Evolutionary conservation across 768 basidiomycete genomes (phyloP).

Genomic region (Amylocystis lapponica): DNA sequence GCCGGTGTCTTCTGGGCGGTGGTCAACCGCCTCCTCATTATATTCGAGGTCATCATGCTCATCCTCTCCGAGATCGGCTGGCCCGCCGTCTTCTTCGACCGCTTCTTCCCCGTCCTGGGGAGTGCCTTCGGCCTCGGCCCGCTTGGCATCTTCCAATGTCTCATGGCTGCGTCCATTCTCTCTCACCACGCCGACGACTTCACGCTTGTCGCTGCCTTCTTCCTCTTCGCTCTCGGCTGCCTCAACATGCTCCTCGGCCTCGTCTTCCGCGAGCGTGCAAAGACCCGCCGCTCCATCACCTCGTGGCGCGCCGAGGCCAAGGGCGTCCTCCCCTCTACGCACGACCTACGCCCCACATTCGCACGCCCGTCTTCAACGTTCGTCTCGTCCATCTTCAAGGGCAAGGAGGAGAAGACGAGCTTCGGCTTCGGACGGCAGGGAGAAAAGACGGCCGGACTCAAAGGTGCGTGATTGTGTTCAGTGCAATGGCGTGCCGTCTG

Average conservation of each 20-base stretch:
- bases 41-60: constrained; percentile 78
- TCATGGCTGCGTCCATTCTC: constrained; percentile 59
- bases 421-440: constrained; percentile 80
- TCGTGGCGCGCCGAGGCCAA: constrained; percentile 58
- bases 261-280: constrained; percentile 66
- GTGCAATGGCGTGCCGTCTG: not conserved
- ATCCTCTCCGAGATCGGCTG: constrained; percentile 80
- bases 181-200: constrained; percentile 74
- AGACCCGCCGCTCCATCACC: constrained; percentile 59
- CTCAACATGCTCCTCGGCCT: constrained; percentile 85
- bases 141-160: constrained; percentile 80
- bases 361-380: constrained; percentile 17
- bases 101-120: constrained; percentile 84
- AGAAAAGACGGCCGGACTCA: constrained; percentile 68
- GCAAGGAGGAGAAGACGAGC: constrained; percentile 28
- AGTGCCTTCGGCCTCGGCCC: constrained; percentile 79
- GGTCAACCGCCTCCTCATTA: constrained; percentile 80
- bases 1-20: constrained; percentile 92
- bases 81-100: constrained; percentile 73
- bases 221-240: constrained; percentile 89
- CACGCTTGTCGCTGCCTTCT: constrained; percentile 84
- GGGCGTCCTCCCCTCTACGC: constrained; percentile 48
- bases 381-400: constrained; percentile 20
- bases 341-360: constrained; percentile 26
- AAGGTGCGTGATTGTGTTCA: constrained; percentile 34